Evolutionary conservation across 257 asterid genomes (phyloP), one percentile per base, ranked within the genome.

Genomic region (Jaltomata sinuosa): DNA sequence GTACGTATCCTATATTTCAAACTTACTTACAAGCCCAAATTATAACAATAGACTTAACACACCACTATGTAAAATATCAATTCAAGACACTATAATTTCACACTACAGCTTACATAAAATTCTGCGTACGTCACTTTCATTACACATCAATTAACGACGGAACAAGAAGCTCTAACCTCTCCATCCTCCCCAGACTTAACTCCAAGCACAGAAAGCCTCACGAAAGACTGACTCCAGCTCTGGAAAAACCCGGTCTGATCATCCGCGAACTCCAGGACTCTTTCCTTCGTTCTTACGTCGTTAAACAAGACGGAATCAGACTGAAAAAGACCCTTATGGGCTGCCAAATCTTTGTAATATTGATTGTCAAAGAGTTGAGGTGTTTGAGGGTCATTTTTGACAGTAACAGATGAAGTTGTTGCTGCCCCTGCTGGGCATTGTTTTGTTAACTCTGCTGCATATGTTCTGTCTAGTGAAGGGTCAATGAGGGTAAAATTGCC

Each of bases 251-350:
- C 67, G 1, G 85, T 90, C 83, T 94, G 91, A 85, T 85, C 72
- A 32, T 88, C 52, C 10, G 94, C 94, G 42, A 93, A 91, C 8
- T 88, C 90, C 50, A 32, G 9, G 74, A 94, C 97, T 87, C 54
- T 85, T 11, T 79, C 54, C 64, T 72, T 88, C 5, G 97, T 88
- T 76, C 89, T 89, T 59, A 22, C 84, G 55, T 94, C 97, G 42
- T 65, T 85, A 6, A 91, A 27, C 78, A 94, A 87, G 0, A 90
- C 90, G 12, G 97, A 92, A 90, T 94, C 98, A 6, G 97, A 93
- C 29, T 92, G 97, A 76, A 94, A 92, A 61, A 93, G 89, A 7
- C 97, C 97, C 80, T 84, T 94, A 72, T 90, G 94, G 2, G 82
- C 87, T 1, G 88, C 69, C 83, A 94, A 74, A 52, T 89, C 87